These are phyloP conservation scores for Crithidia expoeki DNA, from an alignment of 208 protist species.

Conservation along the genomic window DNA sequence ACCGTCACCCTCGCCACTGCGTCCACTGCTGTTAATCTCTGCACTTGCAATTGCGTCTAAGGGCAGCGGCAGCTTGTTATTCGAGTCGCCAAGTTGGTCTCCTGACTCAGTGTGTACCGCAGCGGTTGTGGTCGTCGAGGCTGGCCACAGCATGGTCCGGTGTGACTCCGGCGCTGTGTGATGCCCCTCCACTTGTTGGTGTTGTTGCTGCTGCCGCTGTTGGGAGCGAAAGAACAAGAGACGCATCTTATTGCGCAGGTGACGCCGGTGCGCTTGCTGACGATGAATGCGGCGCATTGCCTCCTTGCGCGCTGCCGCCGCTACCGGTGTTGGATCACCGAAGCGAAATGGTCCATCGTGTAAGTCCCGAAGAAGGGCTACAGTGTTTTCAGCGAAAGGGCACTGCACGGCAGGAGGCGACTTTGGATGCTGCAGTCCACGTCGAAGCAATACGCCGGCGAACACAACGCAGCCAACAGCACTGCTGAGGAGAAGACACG, in stretches of 20 bases:
- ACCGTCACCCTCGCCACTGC: not conserved
- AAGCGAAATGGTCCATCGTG: constrained; percentile 61
- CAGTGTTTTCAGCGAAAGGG: constrained; percentile 39
- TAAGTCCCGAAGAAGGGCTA: constrained; percentile 37
- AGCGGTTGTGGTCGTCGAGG: not conserved
- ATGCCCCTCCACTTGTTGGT: not conserved
- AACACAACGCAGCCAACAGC: constrained; percentile 19
- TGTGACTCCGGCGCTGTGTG: not conserved
- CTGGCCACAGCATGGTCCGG: not conserved
- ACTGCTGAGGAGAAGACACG: constrained; percentile 9
- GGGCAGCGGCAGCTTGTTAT: not conserved
- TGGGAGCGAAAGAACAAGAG: constrained; percentile 5
- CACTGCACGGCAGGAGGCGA: constrained; percentile 18
- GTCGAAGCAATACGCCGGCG: constrained; percentile 20
- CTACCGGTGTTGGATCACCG: constrained; percentile 31
- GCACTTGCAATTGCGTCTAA: not conserved
- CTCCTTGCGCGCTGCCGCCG: constrained; percentile 21
- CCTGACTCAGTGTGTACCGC: no score
- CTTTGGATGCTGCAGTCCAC: constrained; percentile 4
- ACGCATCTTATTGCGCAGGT: constrained; percentile 25
- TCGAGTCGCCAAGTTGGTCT: not conserved
- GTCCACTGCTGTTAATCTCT: not conserved
- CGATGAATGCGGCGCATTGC: constrained; percentile 30
- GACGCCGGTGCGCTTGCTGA: constrained; percentile 27
- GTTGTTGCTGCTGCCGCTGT: not conserved